phyloP scores from a whole-genome alignment of 495 filamentous ascomycete genomes.

The Evansstolkia leycettana region DNA sequence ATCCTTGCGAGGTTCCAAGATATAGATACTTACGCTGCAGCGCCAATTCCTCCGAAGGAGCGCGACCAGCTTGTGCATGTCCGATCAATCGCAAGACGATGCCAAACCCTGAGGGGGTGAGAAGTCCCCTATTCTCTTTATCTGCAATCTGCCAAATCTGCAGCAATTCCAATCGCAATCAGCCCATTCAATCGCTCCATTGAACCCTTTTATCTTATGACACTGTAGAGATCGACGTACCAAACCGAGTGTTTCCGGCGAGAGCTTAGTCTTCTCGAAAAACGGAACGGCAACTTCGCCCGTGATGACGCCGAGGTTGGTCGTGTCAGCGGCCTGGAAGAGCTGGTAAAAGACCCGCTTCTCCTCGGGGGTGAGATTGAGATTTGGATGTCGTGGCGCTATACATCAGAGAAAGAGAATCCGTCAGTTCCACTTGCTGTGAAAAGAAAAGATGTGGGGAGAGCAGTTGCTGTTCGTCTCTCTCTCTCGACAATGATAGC shows the following conservation, averaged over 20 bases:
- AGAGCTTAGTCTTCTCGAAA: slow-evolving; percentile 88
- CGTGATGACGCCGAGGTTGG: slow-evolving; percentile 84
- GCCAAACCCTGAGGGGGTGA: slow-evolving; percentile 84
- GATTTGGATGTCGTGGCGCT: slow-evolving; percentile 44
- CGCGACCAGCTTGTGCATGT: slow-evolving; percentile 78
- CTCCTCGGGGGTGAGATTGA: slow-evolving; percentile 85
- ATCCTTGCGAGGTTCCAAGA: background rate
- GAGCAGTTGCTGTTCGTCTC: too few relatives aligned
- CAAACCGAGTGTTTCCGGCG: slow-evolving; percentile 78
- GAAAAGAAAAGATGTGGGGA: too few relatives aligned
- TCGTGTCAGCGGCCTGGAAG: slow-evolving; percentile 79
- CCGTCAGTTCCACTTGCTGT: too few relatives aligned
- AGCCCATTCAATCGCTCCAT: too few relatives aligned
- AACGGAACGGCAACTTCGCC: slow-evolving; percentile 95
- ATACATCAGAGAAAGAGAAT: too few relatives aligned
- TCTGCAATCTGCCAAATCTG: slow-evolving; percentile 99
- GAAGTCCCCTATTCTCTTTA: slow-evolving; percentile 84
- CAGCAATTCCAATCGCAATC: background rate
- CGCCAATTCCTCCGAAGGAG: slow-evolving; percentile 68
- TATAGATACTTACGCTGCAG: slow-evolving; percentile 41
- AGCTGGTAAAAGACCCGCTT: slow-evolving; percentile 87
- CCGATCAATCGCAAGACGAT: slow-evolving; percentile 88
- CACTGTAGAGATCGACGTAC: slow-evolving; percentile 35
- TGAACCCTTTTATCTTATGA: too few relatives aligned
- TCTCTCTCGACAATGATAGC: too few relatives aligned